Evolutionary conservation across 306 rosid species (phyloP).

Genomic region (Medicago arabica): DNA sequence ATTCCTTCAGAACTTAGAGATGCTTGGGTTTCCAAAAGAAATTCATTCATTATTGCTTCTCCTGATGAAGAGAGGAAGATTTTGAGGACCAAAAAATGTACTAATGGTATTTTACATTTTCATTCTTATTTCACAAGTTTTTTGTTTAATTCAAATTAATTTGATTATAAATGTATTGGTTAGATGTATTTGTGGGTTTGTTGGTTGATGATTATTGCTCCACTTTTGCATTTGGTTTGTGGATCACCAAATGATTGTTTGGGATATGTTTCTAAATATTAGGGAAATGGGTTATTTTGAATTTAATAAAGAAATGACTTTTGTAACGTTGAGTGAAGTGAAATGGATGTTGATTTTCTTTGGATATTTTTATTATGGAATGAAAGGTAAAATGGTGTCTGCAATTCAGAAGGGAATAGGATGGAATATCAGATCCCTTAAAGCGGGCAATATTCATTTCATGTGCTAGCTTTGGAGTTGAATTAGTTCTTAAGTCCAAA

Average conservation of each 20-base stretch:
- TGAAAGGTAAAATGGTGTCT: background rate
- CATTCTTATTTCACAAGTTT: background rate
- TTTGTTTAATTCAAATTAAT: too few relatives aligned
- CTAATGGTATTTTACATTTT: conserved; percentile 25
- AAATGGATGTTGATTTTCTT: background rate
- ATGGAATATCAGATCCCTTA: background rate
- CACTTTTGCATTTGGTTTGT: background rate
- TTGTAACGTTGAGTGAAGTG: background rate
- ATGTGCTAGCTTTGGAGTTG: background rate
- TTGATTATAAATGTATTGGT: too few relatives aligned
- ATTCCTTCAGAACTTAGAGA: conserved; percentile 76
- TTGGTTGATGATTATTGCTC: background rate
- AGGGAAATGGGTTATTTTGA: background rate
- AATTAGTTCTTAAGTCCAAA: background rate
- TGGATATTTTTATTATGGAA: too few relatives aligned
- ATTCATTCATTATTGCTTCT: conserved; percentile 61
- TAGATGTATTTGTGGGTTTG: too few relatives aligned
- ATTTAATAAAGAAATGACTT: background rate
- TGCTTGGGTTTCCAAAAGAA: conserved; percentile 49
- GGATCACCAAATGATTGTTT: background rate
- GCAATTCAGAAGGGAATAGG: too few relatives aligned
- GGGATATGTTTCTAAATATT: background rate
- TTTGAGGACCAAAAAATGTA: conserved; percentile 59
- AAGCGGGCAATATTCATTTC: too few relatives aligned
- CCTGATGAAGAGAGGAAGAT: conserved; percentile 68